Evolutionary conservation across 805 yeast genomes (phyloP).

Genomic region (Nakazawaea laoshanensis): DNA sequence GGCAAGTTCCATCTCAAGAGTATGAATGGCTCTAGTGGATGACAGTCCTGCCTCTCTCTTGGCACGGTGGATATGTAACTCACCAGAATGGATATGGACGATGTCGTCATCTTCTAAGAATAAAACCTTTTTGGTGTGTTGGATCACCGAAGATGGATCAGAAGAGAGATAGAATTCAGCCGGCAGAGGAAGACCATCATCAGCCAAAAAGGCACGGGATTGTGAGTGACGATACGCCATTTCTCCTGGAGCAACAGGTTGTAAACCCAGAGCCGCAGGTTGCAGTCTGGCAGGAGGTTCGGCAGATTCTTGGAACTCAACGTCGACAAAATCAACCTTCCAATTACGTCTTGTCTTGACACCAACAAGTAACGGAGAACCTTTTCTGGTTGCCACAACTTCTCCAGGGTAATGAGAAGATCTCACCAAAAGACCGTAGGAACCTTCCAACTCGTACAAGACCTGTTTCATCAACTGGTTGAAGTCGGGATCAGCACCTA

Average conservation of each 20-base stretch:
- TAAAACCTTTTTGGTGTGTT: conserved; percentile 94
- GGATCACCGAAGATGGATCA: conserved; percentile 93
- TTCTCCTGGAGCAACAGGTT: conserved; percentile 48
- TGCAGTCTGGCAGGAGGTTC: conserved; percentile 19
- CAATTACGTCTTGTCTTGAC: conserved; percentile 92
- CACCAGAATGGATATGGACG: conserved; percentile 97
- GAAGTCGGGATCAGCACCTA: conserved; percentile 78
- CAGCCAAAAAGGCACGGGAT: conserved; percentile 94
- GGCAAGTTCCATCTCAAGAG: conserved; percentile 92
- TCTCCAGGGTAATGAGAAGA: conserved; percentile 92
- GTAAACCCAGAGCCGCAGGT: conserved; percentile 20
- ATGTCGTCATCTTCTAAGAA: conserved; percentile 97
- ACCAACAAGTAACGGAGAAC: conserved; percentile 95
- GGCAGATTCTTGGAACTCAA: conserved; percentile 79
- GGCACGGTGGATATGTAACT: conserved; percentile 95
- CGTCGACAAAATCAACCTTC: conserved; percentile 97
- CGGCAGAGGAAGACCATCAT: conserved; percentile 87
- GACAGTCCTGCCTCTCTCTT: conserved; percentile 80
- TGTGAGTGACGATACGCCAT: conserved; percentile 72
- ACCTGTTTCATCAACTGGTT: conserved; percentile 90
- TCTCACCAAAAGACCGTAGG: conserved; percentile 91
- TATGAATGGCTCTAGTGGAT: conserved; percentile 93
- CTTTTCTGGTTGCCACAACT: conserved; percentile 94
- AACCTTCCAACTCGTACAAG: conserved; percentile 89
- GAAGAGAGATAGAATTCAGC: conserved; percentile 94